Evolutionary conservation across 768 basidiomycete genomes (phyloP).

Genomic region (Calocera viscosa): DNA sequence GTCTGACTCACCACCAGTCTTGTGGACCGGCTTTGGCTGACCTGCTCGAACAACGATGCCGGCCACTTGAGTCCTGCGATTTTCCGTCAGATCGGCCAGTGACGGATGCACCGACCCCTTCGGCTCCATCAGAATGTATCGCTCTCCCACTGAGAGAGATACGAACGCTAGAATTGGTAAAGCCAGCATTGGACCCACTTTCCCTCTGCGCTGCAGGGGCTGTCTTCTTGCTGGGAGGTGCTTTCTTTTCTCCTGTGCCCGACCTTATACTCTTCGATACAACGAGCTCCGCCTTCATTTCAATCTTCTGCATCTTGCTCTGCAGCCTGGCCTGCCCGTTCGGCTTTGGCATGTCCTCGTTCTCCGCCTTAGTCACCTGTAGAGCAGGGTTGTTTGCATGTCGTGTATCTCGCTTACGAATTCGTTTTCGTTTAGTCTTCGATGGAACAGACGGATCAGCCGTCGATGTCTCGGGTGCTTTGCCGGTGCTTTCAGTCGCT

Average conservation of each 20-base stretch:
- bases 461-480: background rate
- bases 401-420: conserved; percentile 3
- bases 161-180: background rate
- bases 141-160: background rate
- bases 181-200: background rate
- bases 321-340: background rate
- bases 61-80: background rate
- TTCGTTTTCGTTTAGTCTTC: background rate
- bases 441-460: background rate
- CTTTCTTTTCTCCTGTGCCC: background rate
- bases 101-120: background rate
- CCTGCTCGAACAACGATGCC: background rate
- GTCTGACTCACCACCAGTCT: background rate
- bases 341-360: background rate
- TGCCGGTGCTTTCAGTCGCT: background rate
- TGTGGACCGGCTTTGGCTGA: background rate
- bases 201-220: background rate
- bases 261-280: background rate
- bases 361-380: background rate
- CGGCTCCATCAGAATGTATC: background rate
- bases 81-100: background rate
- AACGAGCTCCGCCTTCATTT: background rate
- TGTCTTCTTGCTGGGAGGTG: background rate
- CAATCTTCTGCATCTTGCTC: background rate
- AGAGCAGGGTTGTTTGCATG: conserved; percentile 1